Base-by-base conservation (phyloP, 768 basidiomycete species). In the Trametes sanguinea region DNA sequence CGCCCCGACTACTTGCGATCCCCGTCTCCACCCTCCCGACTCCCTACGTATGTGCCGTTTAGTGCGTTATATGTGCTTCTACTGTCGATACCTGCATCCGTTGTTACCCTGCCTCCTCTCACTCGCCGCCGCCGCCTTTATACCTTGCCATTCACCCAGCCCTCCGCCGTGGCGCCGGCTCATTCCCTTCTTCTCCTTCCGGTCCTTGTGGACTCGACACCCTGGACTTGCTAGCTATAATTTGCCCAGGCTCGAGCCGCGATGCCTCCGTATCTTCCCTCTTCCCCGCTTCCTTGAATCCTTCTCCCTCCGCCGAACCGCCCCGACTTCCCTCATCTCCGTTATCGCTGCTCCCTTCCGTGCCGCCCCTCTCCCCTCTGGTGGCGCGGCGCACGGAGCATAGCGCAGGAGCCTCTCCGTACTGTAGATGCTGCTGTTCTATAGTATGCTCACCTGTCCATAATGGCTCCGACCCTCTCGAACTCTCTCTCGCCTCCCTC, bases 71-170 rank as follows among this genome's bases (percentile, higher is more conserved):
- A 42, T 63, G 57, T 58, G 51, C 57, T 63, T 63, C 35, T 63
- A 63, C 62, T 64, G 63, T 64, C 54, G 63, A 64, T 64, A 64
- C 59, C 57, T 56, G 33, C 48, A 32, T 30, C 48, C 63, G 30
- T 57, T 55, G 63, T 64, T 64, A 64, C 63, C 63, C 63, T 11
- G 35, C 35, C 35, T 22, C 22, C 10, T 43, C 5, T 45, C 45
- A 10, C n/a, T 60, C 27, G 52, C 45, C 29, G 5, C 13, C 11
- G 37, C 50, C 56, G 46, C 54, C 51, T 60, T 57, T 64, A 64
- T 64, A 64, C 59, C 59, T 52, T 57, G 44, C 45, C 54, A 42
- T 40, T 46, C 54, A 29, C 50, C 35, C 27, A 37, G 35, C 33
- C 46, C 13, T 30, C 43, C n/a, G 13, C 42, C n/a, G 42, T 14